phyloP scores from a whole-genome alignment of 257 asterid genomes.

The Nicotiana undulata region DNA sequence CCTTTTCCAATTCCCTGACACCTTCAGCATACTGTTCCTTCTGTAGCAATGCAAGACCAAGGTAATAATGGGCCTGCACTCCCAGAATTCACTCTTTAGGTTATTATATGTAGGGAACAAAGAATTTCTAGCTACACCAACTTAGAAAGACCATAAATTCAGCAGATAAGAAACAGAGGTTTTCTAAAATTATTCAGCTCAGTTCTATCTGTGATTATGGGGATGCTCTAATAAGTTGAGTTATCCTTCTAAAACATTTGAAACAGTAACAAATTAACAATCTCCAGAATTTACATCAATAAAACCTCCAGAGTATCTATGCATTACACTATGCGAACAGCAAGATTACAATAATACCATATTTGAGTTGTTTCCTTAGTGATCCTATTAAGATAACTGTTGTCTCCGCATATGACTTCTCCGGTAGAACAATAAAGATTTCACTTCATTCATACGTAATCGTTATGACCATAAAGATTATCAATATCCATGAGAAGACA shows the following conservation, averaged over 20 bases:
- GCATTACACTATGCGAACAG: neutral
- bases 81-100: constrained; percentile 2
- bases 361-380: neutral
- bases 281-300: neutral
- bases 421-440: neutral
- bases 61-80: constrained; percentile 37
- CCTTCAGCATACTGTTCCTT: constrained; percentile 29
- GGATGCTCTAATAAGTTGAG: neutral
- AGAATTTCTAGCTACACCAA: neutral
- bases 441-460: neutral
- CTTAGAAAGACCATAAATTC: neutral
- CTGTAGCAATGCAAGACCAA: constrained; percentile 37
- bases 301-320: neutral
- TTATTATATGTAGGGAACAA: neutral
- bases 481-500: neutral
- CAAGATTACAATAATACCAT: neutral
- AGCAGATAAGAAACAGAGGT: neutral
- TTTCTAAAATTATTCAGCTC: neutral
- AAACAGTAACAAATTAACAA: neutral
- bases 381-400: neutral
- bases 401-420: neutral
- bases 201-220: neutral
- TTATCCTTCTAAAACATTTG: neutral
- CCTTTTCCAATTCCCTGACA: constrained; percentile 32
- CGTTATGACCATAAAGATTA: neutral